These are phyloP conservation scores for Mrakia gelida DNA, from an alignment of 768 basidiomycete species.

Conservation along the genomic window DNA sequence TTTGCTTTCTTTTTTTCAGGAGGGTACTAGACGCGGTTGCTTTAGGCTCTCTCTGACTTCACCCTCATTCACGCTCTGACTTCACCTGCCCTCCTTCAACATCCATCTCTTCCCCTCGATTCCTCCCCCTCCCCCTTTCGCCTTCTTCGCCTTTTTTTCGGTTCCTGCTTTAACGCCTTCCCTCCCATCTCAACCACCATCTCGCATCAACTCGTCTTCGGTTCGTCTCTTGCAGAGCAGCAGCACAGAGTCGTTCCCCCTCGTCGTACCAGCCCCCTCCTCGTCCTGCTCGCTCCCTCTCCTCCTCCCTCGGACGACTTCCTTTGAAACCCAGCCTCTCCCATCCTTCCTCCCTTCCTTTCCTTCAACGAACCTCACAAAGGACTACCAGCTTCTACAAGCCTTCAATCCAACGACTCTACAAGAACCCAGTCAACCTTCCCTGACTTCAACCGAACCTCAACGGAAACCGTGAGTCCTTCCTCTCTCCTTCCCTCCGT, in stretches of 20 bases:
- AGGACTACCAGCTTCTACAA: background rate
- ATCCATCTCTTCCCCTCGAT: background rate
- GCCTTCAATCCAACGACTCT: background rate
- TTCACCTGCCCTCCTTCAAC: background rate
- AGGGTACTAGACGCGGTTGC: background rate
- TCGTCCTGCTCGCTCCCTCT: background rate
- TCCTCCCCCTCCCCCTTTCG: background rate
- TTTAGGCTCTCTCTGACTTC: background rate
- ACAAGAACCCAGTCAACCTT: background rate
- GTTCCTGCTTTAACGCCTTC: background rate
- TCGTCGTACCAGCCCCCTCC: background rate
- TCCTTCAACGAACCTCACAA: background rate
- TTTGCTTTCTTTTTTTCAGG: background rate
- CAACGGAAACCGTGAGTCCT: background rate
- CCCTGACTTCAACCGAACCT: background rate
- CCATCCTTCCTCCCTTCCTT: slow-evolving; percentile 2
- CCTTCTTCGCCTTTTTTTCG: background rate
- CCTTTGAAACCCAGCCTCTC: background rate
- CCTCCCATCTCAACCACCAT: background rate
- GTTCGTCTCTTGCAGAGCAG: background rate
- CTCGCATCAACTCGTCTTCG: background rate
- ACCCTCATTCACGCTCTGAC: background rate
- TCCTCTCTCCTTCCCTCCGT: background rate
- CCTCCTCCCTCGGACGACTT: background rate
- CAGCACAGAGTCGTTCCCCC: no score